These are phyloP conservation scores for Phytophthora idaei DNA, from an alignment of 352 stramenopile genomes.

Conservation along the genomic window DNA sequence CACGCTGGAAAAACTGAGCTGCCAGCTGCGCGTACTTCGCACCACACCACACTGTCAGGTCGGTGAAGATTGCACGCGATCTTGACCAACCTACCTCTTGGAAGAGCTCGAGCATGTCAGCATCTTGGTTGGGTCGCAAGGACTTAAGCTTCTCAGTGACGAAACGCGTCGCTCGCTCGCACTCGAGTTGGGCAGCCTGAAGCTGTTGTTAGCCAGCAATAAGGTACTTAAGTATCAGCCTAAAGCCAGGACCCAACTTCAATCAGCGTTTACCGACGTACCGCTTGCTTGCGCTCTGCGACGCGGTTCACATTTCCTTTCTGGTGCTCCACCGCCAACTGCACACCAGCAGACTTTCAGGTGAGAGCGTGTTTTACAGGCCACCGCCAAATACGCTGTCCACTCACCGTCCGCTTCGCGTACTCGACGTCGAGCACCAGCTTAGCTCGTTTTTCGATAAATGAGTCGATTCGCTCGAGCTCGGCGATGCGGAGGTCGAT, in stretches of 20 bases:
- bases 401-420: slow-evolving; percentile 59
- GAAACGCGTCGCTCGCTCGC: slow-evolving; percentile 32
- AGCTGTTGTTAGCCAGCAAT: slow-evolving; percentile 23
- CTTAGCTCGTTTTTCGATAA: slow-evolving; percentile 54
- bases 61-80: not conserved
- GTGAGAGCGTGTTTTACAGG: not conserved
- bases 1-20: slow-evolving; percentile 32
- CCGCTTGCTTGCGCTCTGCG: slow-evolving; percentile 57
- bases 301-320: slow-evolving; percentile 66
- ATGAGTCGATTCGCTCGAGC: slow-evolving; percentile 39
- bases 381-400: not conserved
- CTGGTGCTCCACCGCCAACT: slow-evolving; percentile 62
- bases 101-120: slow-evolving; percentile 25
- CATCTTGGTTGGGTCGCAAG: slow-evolving; percentile 11
- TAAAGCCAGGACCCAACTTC: not conserved
- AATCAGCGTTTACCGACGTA: slow-evolving; percentile 26
- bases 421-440: slow-evolving; percentile 78
- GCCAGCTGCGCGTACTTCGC: slow-evolving; percentile 31
- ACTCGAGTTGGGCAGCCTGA: slow-evolving; percentile 38
- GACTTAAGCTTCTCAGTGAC: slow-evolving; percentile 34
- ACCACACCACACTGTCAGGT: slow-evolving; percentile 1
- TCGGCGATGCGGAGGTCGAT: slow-evolving; percentile 51
- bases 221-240: not conserved
- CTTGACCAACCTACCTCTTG: slow-evolving; percentile 32
- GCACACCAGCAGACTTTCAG: not conserved